Conservation (phyloP, 2,329 filamentous ascomycete species). For the Colletotrichum orchidophilum region DNA sequence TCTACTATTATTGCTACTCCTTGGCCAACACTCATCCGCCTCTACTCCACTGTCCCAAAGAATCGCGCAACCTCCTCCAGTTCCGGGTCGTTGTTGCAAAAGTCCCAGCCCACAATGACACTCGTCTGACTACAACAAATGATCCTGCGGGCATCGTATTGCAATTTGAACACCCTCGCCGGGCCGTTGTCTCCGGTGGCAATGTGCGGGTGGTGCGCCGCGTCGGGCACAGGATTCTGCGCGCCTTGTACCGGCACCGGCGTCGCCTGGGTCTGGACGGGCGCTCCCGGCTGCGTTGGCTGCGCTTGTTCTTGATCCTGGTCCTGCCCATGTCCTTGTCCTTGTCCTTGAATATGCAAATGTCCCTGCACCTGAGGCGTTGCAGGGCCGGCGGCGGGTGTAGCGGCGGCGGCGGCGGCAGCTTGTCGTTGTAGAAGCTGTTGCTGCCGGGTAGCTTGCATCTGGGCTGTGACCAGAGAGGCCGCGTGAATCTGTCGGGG, state of each 20-base stretch:
- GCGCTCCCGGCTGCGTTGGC: constrained; percentile 23
- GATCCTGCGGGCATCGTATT: constrained; percentile 93
- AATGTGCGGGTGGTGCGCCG: constrained; percentile 55
- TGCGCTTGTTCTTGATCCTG: constrained; percentile 9
- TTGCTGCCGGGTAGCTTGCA: neutral
- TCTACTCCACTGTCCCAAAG: constrained; percentile 71
- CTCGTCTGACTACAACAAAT: constrained; percentile 94
- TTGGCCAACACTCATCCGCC: neutral
- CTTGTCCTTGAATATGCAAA: constrained; percentile 24
- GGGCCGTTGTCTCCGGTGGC: constrained; percentile 56
- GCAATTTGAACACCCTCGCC: constrained; percentile 88
- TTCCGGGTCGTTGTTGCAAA: constrained; percentile 85
- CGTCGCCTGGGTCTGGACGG: constrained; percentile 30
- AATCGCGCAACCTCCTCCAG: constrained; percentile 82
- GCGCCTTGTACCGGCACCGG: constrained; percentile 28
- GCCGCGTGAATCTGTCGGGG: neutral
- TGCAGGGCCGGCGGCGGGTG: neutral
- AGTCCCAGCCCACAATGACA: constrained; percentile 97
- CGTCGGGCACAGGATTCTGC: constrained; percentile 34
- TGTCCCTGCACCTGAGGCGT: constrained; percentile 23
- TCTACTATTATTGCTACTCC: constrained; percentile 1
- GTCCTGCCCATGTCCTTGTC: neutral
- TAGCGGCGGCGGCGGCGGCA: neutral
- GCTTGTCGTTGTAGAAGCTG: neutral
- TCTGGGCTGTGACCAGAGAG: neutral